Percentiles rank a stretch among this genome's conserved stretches.
These are phyloP conservation scores for Pyrenula massariospora DNA, from an alignment of 495 filamentous ascomycete genomes.

Conservation along the genomic window DNA sequence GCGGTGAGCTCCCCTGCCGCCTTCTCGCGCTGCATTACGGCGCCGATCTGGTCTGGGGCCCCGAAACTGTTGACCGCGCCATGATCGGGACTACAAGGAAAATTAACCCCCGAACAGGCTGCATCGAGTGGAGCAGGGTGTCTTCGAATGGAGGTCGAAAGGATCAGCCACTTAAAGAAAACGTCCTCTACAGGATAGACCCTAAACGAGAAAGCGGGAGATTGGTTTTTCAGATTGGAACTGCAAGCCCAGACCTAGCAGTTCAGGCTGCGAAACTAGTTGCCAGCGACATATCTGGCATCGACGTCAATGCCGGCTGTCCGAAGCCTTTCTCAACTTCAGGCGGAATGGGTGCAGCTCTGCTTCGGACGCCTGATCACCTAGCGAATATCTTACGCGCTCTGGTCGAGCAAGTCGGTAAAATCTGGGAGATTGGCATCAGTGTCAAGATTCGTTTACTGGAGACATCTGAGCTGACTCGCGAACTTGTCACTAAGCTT, in stretches of 20 bases:
- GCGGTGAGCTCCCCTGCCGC: slow-evolving; percentile 83
- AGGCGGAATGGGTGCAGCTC: slow-evolving; percentile 89
- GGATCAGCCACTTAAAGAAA: slow-evolving; percentile 43
- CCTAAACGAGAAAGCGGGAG: slow-evolving; percentile 56
- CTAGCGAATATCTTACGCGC: slow-evolving; percentile 71
- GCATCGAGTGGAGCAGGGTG: slow-evolving; percentile 70
- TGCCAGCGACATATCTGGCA: slow-evolving; percentile 76
- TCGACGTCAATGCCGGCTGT: slow-evolving; percentile 94
- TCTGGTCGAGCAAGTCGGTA: slow-evolving; percentile 65
- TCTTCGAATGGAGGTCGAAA: slow-evolving; percentile 52
- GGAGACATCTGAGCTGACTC: slow-evolving; percentile 60
- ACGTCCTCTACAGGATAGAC: slow-evolving; percentile 73
- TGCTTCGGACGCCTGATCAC: slow-evolving; percentile 71
- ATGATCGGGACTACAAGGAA: slow-evolving; percentile 75
- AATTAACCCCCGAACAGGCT: slow-evolving; percentile 58
- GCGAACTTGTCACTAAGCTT: slow-evolving; percentile 59
- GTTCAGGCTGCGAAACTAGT: slow-evolving; percentile 75
- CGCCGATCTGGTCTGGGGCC: slow-evolving; percentile 94
- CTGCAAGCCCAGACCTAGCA: slow-evolving; percentile 64
- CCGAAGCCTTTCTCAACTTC: slow-evolving; percentile 89
- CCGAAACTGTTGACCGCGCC: slow-evolving; percentile 83
- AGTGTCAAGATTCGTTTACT: slow-evolving; percentile 91
- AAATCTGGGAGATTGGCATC: slow-evolving; percentile 72
- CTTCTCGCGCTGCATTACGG: slow-evolving; percentile 85
- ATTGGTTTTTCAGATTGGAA: slow-evolving; percentile 86